These are phyloP conservation scores for Lachancea fermentati DNA, from an alignment of 805 yeast genomes.

Conservation along the genomic window DNA sequence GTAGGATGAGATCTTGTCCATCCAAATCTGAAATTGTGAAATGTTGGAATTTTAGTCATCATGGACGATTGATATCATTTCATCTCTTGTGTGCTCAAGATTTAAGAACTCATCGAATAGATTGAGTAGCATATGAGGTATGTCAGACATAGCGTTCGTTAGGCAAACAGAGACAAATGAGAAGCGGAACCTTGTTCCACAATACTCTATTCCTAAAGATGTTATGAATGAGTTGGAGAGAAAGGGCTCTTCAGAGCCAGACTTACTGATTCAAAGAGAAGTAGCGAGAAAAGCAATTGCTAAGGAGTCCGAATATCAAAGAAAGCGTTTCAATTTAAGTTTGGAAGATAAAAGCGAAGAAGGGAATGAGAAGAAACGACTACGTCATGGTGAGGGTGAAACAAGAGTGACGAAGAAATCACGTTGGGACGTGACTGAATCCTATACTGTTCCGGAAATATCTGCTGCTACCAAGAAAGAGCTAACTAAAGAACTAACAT, in stretches of 20 bases:
- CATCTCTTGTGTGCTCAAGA: too few species aligned
- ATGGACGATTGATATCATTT: too few species aligned
- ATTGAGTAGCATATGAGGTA: too few species aligned
- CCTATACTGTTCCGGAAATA: conserved; percentile 51
- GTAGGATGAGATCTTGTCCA: too few species aligned
- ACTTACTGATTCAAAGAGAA: conserved; percentile 23
- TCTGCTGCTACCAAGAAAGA: conserved; percentile 27
- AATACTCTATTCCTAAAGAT: conserved; percentile 38
- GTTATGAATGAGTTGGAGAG: conserved; percentile 26
- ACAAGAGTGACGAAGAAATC: conserved; percentile 17
- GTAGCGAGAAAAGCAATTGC: conserved; percentile 27
- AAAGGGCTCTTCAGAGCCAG: conserved; percentile 20
- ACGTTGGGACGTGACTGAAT: conserved; percentile 33
- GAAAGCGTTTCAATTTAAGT: conserved; percentile 32
- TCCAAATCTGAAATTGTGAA: too few species aligned
- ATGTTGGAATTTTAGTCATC: too few species aligned
- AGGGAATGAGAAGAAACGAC: conserved; percentile 11
- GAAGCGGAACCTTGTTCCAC: conserved; percentile 31
- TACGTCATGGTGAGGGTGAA: conserved; percentile 21
- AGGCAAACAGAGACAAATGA: neutral
- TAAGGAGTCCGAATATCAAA: conserved; percentile 46
- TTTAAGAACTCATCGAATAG: too few species aligned
- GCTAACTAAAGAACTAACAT: conserved; percentile 37
- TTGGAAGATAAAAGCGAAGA: conserved; percentile 37
- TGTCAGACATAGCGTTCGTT: conserved; percentile 2